Base-by-base conservation (phyloP, 768 basidiomycete genomes). In the Mycena haematopus region DNA sequence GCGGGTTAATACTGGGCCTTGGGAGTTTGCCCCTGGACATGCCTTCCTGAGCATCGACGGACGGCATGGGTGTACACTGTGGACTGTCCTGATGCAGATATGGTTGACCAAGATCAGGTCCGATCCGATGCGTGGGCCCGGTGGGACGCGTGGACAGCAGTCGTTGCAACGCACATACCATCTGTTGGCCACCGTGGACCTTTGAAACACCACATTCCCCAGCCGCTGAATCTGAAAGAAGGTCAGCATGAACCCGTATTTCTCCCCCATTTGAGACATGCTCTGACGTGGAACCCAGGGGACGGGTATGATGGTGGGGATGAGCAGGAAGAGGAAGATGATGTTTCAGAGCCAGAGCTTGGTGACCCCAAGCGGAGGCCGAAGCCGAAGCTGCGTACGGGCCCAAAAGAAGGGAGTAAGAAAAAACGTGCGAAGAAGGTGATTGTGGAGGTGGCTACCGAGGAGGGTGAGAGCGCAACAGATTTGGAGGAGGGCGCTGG, bases 21-120 rank as follows among this genome's bases (percentile, higher is more conserved):
- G 60, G 60, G 51, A 51, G 14, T 47, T 56, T 17, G 60, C 53
- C 17, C 60, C 60, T 0, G 60, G 60, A 9, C 42, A 44, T 31
- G 59, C 8, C 6, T 42, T 7, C 59, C 40, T 14, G 40, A 17
- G 40, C 4, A 29, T 1, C 22, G 24, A 13, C 44, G 51, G 2
- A 17, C 5, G 2, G 6, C 8, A 15, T 53, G 59, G 51, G 42
- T 19, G 10, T 7, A 33, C 10, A 27, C 13, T 21, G 52, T 54
- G 5, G 40, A 54, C 14, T 29, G 33, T 8, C 4, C 25, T 1
- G 51, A 60, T 19, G 51, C 25, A 5, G 19, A 38, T 1, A 50
- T 49, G 46, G 13, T 60, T 14, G n/a, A 52, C 19, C 58, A 60
- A 50, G 36, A 44, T 13, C 13, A 2, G 3, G 21, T 58, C 17